These are phyloP conservation scores for Annulohypoxylon nitens DNA, from an alignment of 495 filamentous ascomycete genomes.

Conservation along the genomic window DNA sequence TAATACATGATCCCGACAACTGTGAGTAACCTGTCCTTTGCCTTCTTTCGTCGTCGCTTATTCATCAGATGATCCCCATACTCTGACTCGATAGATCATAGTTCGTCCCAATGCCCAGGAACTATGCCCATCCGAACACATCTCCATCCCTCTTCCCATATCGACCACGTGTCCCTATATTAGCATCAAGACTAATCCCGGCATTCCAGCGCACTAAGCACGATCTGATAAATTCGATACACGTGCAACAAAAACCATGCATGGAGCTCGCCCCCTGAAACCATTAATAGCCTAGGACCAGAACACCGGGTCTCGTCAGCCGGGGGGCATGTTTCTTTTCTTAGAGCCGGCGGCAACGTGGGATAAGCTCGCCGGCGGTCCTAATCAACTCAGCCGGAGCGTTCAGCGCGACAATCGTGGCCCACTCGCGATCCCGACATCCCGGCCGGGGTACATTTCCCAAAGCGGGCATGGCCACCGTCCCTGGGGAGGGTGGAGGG, in stretches of 20 bases:
- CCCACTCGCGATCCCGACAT: slow-evolving; percentile 40
- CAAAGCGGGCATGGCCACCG: slow-evolving; percentile 39
- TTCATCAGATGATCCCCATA: background rate
- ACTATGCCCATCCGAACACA: background rate
- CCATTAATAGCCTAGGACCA: slow-evolving; percentile 35
- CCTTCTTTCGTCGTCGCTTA: background rate
- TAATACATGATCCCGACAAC: no score
- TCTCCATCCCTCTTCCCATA: background rate
- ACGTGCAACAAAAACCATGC: slow-evolving; percentile 12
- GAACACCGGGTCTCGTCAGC: slow-evolving; percentile 25
- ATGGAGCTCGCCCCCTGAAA: slow-evolving; percentile 14
- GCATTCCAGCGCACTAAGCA: background rate
- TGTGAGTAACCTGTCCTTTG: background rate
- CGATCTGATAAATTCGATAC: slow-evolving; percentile 4
- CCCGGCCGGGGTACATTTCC: slow-evolving; percentile 41
- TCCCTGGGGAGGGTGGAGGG: slow-evolving; percentile 8
- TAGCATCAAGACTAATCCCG: background rate
- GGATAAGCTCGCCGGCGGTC: slow-evolving; percentile 37
- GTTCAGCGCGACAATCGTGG: slow-evolving; percentile 32
- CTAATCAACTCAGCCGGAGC: slow-evolving; percentile 24
- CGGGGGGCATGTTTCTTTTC: slow-evolving; percentile 12
- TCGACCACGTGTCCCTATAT: slow-evolving; percentile 30
- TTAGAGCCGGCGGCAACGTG: slow-evolving; percentile 37
- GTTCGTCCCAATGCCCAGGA: background rate
- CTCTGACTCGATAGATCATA: background rate